Evolutionary conservation across 140 eudicot genomes (phyloP).

Genomic region (Eryngium alpinum): DNA sequence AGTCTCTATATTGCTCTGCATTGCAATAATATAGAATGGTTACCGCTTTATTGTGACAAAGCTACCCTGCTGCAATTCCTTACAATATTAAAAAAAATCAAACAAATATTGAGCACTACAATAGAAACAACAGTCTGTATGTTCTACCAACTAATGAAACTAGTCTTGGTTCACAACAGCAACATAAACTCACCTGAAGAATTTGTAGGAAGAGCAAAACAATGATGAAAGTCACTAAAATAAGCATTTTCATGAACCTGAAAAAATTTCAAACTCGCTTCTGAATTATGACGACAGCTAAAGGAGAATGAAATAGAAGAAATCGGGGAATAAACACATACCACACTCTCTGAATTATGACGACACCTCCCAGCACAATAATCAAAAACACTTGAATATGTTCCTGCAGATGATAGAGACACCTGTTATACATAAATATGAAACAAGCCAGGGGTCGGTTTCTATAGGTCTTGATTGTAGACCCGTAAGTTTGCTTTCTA

Average conservation of each 20-base stretch:
- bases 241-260: constrained; percentile 97
- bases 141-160: background rate
- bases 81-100: background rate
- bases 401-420: constrained; percentile 34
- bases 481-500: background rate
- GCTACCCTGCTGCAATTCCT: background rate
- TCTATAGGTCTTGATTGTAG: background rate
- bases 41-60: background rate
- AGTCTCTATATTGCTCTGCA: too few relatives aligned
- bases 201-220: constrained; percentile 70
- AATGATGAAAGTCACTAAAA: constrained; percentile 81
- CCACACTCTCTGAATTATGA: constrained; percentile 89
- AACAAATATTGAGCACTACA: background rate
- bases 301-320: background rate
- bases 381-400: constrained; percentile 71
- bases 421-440: background rate
- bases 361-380: constrained; percentile 90
- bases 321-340: constrained; percentile 22
- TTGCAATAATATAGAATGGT: too few relatives aligned
- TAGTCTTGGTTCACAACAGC: background rate
- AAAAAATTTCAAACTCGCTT: constrained; percentile 18
- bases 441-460: background rate
- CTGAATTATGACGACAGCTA: background rate
- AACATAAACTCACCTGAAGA: constrained; percentile 39
- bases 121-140: background rate